Percentiles rank a stretch among this genome's conserved stretches.
These are phyloP conservation scores for Vigna unguiculata DNA, from an alignment of 306 rosid genomes.

Conservation along the genomic window DNA sequence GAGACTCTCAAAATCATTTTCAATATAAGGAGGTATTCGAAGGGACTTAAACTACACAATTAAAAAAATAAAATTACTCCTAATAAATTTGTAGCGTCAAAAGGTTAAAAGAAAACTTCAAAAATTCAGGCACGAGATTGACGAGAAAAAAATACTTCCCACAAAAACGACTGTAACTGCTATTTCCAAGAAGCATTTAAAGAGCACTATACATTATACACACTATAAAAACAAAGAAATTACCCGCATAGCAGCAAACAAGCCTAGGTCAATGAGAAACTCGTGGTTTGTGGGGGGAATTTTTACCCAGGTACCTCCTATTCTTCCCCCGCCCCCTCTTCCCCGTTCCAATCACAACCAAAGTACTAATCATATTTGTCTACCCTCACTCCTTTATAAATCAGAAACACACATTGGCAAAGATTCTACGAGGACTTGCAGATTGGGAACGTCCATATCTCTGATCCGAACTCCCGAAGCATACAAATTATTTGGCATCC, in stretches of 20 bases:
- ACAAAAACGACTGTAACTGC: background rate
- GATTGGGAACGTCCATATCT: background rate
- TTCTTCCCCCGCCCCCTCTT: background rate
- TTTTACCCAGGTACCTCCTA: background rate
- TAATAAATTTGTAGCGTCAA: background rate
- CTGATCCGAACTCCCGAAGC: background rate
- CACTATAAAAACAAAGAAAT: background rate
- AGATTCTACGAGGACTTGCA: background rate
- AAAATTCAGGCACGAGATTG: background rate
- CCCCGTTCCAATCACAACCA: conserved; percentile 4
- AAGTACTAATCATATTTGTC: conserved; percentile 16
- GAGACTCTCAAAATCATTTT: background rate
- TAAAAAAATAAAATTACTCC: background rate
- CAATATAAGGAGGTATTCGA: background rate
- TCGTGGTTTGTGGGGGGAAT: background rate
- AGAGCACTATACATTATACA: background rate
- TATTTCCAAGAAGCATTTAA: background rate
- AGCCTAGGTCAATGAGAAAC: conserved; percentile 1
- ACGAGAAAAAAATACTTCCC: background rate
- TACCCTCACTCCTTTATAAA: conserved; percentile 2
- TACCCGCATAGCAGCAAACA: background rate
- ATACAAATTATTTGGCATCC: background rate
- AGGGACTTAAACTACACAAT: background rate
- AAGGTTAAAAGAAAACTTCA: background rate
- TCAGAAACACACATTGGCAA: conserved; percentile 8